phyloP scores from a whole-genome alignment of 1,284 basidiomycete species.

The Filobasidium uniguttulatum region DNA sequence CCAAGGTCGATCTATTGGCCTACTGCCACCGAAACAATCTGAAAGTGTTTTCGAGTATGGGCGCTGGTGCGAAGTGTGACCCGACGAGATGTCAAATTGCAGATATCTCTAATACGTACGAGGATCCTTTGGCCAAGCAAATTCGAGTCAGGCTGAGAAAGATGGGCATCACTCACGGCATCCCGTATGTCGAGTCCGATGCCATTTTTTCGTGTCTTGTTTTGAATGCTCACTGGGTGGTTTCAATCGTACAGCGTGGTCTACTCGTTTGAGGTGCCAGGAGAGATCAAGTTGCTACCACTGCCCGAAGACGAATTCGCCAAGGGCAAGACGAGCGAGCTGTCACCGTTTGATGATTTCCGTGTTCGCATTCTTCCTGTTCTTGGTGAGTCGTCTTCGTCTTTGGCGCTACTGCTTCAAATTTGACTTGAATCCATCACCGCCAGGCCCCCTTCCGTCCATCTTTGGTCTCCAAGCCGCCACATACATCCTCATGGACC shows the following conservation, averaged over 20 bases:
- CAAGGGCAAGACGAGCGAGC: conserved; percentile 78
- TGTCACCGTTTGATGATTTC: conserved; percentile 87
- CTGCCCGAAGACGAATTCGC: conserved; percentile 83
- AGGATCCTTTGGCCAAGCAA: conserved; percentile 85
- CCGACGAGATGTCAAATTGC: conserved; percentile 85
- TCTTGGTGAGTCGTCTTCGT: conserved; percentile 18
- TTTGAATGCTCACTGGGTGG: not conserved
- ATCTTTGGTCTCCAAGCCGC: conserved; percentile 80
- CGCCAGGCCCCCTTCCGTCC: conserved; percentile 59
- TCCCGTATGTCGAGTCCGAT: conserved; percentile 42
- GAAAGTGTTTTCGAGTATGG: conserved; percentile 91
- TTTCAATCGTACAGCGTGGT: conserved; percentile 46
- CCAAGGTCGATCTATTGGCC: conserved; percentile 78
- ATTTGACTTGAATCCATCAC: not conserved
- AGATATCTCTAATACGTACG: conserved; percentile 83
- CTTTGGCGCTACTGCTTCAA: not conserved
- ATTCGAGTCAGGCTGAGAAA: conserved; percentile 68
- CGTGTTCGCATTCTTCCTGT: conserved; percentile 45
- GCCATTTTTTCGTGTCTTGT: too few species aligned
- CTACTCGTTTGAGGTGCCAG: conserved; percentile 85
- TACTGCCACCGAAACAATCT: conserved; percentile 63
- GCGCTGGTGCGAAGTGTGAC: conserved; percentile 90
- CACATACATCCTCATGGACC: conserved; percentile 68
- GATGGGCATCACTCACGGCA: conserved; percentile 55
- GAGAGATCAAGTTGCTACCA: conserved; percentile 73